Evolutionary conservation across 495 filamentous ascomycete genomes (phyloP), one percentile per base, ranked within the genome.

Genomic region (Pyronema domesticum): DNA sequence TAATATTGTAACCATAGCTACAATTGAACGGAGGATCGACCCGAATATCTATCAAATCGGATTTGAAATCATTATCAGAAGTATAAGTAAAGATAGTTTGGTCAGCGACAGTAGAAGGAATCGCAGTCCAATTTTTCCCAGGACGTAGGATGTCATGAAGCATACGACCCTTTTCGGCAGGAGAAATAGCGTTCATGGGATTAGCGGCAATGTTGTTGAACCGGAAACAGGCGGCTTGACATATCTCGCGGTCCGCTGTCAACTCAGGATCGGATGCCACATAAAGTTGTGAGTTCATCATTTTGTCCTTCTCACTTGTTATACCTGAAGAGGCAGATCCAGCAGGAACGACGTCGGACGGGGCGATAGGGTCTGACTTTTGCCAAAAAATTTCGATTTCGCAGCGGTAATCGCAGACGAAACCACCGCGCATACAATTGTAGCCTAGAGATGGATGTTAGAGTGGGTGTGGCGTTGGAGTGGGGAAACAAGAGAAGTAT

Each of bases 251-350:
- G 58, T 96, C 91, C 46, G 88, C 76, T 3, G 87, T 75, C 7
- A 98, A 76, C 57, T 86, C 80, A 44, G 79, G 74, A 63, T 84
- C 80, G 57, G 80, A 85, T 0, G 85, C 85, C 47, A 79, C 79
- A 65, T 89, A 96, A 9, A 79, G 74, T 23, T 87, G 74, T n/a
- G 87, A 86, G 42, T 72, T 74, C 3, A 94, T 73, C 91, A 98
- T 98, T 68, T 94, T 91, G 46, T 94, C 86, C 67, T 91, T 95
- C 66, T 95, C 86, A n/a, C n/a, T n/a, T n/a, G n/a, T n/a, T n/a
- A n/a, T n/a, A n/a, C n/a, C n/a, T n/a, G n/a, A n/a, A n/a, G n/a
- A n/a, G n/a, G n/a, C n/a, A n/a, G n/a, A n/a, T n/a, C n/a, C n/a
- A n/a, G n/a, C n/a, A n/a, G n/a, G n/a, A n/a, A n/a, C n/a, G n/a